Evolutionary conservation across 2,329 filamentous ascomycete genomes (phyloP).

Genomic region (Aspergillus amoenus): DNA sequence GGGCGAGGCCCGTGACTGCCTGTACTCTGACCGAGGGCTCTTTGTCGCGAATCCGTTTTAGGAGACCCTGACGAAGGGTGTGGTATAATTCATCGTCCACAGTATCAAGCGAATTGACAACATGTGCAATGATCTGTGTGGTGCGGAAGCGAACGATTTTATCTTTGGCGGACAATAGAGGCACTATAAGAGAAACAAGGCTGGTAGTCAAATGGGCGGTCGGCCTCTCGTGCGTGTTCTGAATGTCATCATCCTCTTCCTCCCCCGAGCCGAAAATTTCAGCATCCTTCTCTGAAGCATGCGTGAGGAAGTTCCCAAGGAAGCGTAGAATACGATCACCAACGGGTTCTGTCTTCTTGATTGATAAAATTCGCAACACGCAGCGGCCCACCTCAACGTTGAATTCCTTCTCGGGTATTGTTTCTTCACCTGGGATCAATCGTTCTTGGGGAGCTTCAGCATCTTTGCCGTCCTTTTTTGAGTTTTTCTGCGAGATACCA

Average conservation of each 20-base stretch:
- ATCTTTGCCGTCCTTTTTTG: slow-evolving; percentile 45
- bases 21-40: slow-evolving; percentile 90
- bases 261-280: slow-evolving; percentile 63
- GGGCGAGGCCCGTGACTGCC: slow-evolving; percentile 84
- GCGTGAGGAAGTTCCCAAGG: slow-evolving; percentile 78
- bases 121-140: slow-evolving; percentile 84
- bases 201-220: slow-evolving; percentile 74
- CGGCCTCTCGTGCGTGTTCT: slow-evolving; percentile 76
- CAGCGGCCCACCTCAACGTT: slow-evolving; percentile 83
- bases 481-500: slow-evolving; percentile 51
- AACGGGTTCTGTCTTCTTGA: slow-evolving; percentile 88
- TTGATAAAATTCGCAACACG: slow-evolving; percentile 74
- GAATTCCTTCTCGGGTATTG: slow-evolving; percentile 83
- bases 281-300: slow-evolving; percentile 66
- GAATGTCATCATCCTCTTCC: slow-evolving; percentile 61
- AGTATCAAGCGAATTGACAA: slow-evolving; percentile 87
- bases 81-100: slow-evolving; percentile 92
- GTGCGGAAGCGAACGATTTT: slow-evolving; percentile 88
- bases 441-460: slow-evolving; percentile 51
- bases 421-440: slow-evolving; percentile 51
- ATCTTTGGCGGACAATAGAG: slow-evolving; percentile 81
- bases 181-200: slow-evolving; percentile 71
- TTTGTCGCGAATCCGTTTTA: slow-evolving; percentile 89
- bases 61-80: slow-evolving; percentile 71
- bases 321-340: slow-evolving; percentile 86